Evolutionary conservation across 352 stramenopile species (phyloP).

Genomic region (Phytophthora hibernalis): DNA sequence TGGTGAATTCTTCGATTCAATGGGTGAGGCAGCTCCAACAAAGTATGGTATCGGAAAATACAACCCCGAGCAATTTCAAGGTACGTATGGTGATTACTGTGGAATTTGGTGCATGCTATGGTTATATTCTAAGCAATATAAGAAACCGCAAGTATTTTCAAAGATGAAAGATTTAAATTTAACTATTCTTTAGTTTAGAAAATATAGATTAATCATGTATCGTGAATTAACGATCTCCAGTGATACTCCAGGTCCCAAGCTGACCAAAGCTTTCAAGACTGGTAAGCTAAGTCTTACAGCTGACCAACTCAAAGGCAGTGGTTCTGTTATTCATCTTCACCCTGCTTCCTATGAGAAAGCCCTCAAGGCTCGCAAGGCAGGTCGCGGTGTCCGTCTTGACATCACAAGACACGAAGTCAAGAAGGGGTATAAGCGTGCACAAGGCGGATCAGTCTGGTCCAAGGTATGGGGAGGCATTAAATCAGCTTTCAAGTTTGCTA

Average conservation of each 20-base stretch:
- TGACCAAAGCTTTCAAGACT: conserved; percentile 7
- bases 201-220: conserved; percentile 25
- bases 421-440: not conserved
- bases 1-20: conserved; percentile 23
- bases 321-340: conserved; percentile 25
- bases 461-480: conserved; percentile 31
- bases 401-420: conserved; percentile 9
- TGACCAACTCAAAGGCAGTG: conserved; percentile 12
- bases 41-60: conserved; percentile 19
- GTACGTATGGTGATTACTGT: conserved; percentile 19
- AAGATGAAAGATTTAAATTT: conserved; percentile 32
- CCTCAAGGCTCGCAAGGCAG: conserved; percentile 3
- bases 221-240: conserved; percentile 15
- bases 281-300: conserved; percentile 14
- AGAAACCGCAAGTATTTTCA: conserved; percentile 3
- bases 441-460: conserved; percentile 17
- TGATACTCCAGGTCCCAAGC: conserved; percentile 2
- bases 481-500: conserved; percentile 21
- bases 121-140: conserved; percentile 23
- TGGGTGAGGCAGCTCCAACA: conserved; percentile 19
- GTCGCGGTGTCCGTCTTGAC: not conserved
- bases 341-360: conserved; percentile 24
- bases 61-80: conserved; percentile 23
- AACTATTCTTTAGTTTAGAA: conserved; percentile 11
- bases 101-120: conserved; percentile 21